Base-by-base conservation (phyloP, 306 rosid genomes). In the Geum urbanum region DNA sequence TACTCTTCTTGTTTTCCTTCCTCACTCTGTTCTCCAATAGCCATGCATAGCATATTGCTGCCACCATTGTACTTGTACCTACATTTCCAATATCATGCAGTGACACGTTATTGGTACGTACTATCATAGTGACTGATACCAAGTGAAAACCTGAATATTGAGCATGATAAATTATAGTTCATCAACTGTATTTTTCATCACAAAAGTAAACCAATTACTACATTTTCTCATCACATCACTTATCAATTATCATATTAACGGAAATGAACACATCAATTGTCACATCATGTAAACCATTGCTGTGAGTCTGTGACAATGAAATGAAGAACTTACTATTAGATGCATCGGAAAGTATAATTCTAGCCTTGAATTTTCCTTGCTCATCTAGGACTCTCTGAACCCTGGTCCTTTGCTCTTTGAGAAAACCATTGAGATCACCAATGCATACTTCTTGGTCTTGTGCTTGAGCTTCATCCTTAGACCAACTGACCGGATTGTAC, bases 51-150 rank as follows among this genome's bases (percentile, higher is more conserved):
- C 98, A 89, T 66, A 92, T 80, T 7, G 95, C 89, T 2, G 96
- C 89, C 67, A 85, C 92, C 96, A 92, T 89, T 8, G 98, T 86
- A 63, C 92, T 79, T 6, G 96, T 85, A 76, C 95, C 95, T 89
- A 66, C 74, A 84, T 72, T 69, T 45, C 78, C 74, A 72, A 14
- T 19, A 47, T 8, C 1, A 68, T 18, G 24, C 4, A 19, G 19
- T 49, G 24, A 35, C 59, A 66, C 27, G 5, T 67, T 51, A 32
- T n/a, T 32, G 7, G 45, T 57, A 57, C 41, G 1, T 1, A 1
- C 2, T 1, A 27, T 1, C 2, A 27, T 27, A 1, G 32, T 27
- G 32, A 27, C 32, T 27, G 32, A 27, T 27, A 27, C 32, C 32
- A 27, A 27, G 32, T 27, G 32, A 27, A 27, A 1, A 27, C 1